Percentiles rank a stretch among this genome's conserved stretches.
phyloP scores from a whole-genome alignment of 306 rosid species.

The Corylus heterophylla region DNA sequence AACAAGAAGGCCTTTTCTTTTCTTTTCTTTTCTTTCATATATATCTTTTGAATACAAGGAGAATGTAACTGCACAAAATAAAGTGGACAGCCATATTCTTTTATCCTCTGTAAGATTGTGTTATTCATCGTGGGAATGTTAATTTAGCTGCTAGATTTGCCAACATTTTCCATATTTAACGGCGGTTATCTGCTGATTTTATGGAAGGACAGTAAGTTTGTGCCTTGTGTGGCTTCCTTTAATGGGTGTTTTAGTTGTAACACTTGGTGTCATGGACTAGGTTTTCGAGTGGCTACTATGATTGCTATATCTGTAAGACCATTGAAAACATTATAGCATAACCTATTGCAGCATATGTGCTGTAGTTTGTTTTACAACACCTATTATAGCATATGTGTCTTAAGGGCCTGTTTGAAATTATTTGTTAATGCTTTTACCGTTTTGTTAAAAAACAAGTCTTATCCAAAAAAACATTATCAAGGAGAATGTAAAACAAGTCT shows the following conservation, averaged over 20 bases:
- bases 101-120: slow-evolving; percentile 13
- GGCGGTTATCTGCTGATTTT: neutral
- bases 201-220: neutral
- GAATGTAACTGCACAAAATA: slow-evolving; percentile 34
- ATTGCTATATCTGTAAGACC: too few relatives aligned
- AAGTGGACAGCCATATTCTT: slow-evolving; percentile 29
- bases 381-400: too few relatives aligned
- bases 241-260: neutral
- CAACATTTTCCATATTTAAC: neutral
- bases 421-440: too few relatives aligned
- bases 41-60: slow-evolving; percentile 30
- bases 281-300: too few relatives aligned
- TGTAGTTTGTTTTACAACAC: too few relatives aligned
- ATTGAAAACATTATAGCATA: too few relatives aligned
- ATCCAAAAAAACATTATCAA: too few relatives aligned
- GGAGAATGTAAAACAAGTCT: too few relatives aligned
- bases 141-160: neutral
- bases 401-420: too few relatives aligned
- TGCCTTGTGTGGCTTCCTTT: neutral
- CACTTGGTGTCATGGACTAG: too few relatives aligned
- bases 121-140: neutral
- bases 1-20: slow-evolving; percentile 31
- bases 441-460: too few relatives aligned
- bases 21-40: neutral
- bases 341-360: too few relatives aligned